These are phyloP conservation scores for Strigomonas culicis DNA, from an alignment of 208 protist genomes.

Conservation along the genomic window DNA sequence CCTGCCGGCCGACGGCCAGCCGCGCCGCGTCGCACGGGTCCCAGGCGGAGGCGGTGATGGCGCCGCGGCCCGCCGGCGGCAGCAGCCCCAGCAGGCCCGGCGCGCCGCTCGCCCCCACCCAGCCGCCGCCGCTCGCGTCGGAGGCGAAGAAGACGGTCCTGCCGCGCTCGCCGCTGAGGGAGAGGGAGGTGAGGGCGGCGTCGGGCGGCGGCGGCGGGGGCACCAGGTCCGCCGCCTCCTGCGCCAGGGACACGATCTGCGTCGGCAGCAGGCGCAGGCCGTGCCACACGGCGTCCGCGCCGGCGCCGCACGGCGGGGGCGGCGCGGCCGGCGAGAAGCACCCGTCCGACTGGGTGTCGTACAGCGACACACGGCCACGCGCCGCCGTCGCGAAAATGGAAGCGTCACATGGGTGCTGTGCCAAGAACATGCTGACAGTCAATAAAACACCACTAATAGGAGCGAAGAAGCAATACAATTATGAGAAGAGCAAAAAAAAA, in stretches of 20 bases:
- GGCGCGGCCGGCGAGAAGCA: too few relatives aligned
- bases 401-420: background rate
- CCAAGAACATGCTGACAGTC: background rate
- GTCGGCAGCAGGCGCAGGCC: too few relatives aligned
- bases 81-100: background rate
- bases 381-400: background rate
- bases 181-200: constrained; percentile 26
- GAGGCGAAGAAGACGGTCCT: constrained; percentile 37
- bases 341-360: too few relatives aligned
- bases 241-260: too few relatives aligned
- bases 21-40: constrained; percentile 47
- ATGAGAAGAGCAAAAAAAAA: background rate
- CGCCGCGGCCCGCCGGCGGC: background rate
- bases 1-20: constrained; percentile 55
- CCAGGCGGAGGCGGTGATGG: constrained; percentile 48
- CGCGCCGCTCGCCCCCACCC: constrained; percentile 5
- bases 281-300: too few relatives aligned
- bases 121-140: constrained; percentile 16
- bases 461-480: background rate
- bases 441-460: background rate
- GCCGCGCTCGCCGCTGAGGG: constrained; percentile 43
- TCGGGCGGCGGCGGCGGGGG: constrained; percentile 9
- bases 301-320: too few relatives aligned
- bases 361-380: too few relatives aligned
- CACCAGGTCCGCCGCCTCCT: too few relatives aligned